phyloP scores from a whole-genome alignment of 2,329 filamentous ascomycete genomes.

The Fusarium decemcellulare region DNA sequence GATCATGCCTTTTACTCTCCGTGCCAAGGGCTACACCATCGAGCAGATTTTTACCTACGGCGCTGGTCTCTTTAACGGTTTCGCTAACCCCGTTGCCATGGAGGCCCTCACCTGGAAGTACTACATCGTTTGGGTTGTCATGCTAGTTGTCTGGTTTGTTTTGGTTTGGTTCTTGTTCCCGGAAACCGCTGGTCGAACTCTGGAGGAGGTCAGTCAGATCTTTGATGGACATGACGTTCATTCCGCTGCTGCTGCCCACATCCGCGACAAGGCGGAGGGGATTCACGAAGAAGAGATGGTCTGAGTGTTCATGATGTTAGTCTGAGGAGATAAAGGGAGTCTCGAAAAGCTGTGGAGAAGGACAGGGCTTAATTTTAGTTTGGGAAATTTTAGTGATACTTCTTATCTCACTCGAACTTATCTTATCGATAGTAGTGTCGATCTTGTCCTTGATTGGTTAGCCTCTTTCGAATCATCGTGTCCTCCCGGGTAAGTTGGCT shows the following conservation, averaged over 20 bases:
- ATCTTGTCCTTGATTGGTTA: too few species aligned
- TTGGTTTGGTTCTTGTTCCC: conserved; percentile 12
- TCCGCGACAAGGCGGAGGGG: not conserved
- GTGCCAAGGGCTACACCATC: conserved; percentile 18
- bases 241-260: not conserved
- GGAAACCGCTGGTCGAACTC: conserved; percentile 1
- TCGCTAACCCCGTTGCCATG: conserved; percentile 11
- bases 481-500: too few species aligned
- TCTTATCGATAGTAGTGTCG: too few species aligned
- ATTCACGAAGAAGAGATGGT: too few species aligned
- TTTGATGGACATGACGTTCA: not conserved
- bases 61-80: conserved; percentile 5
- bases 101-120: conserved; percentile 14
- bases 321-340: too few species aligned
- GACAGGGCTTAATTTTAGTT: too few species aligned
- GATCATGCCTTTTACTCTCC: conserved; percentile 4
- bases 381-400: too few species aligned
- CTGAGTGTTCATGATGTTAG: too few species aligned
- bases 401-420: too few species aligned
- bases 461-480: too few species aligned
- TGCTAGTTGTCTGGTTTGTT: not conserved
- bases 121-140: conserved; percentile 6
- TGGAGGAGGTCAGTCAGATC: conserved; percentile 10
- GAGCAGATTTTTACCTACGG: conserved; percentile 6
- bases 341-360: too few species aligned